phyloP scores from a whole-genome alignment of 345 rosid species.

The Eucalyptus sp. region DNA sequence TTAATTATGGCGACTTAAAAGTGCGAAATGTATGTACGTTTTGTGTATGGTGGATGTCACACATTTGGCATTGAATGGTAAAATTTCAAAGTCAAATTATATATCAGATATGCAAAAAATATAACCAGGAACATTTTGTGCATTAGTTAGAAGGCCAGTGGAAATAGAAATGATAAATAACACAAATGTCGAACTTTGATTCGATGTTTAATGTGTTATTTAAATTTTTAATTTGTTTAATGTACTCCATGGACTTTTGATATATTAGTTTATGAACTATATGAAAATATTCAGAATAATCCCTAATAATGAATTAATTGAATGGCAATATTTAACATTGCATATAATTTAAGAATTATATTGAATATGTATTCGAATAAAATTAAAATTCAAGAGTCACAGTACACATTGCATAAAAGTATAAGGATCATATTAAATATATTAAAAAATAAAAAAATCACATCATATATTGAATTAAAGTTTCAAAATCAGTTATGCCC shows the following conservation, averaged over 20 bases:
- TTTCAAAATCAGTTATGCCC: too few species aligned
- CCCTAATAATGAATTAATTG: too few species aligned
- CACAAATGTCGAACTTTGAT: accelerated
- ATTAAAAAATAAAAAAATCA: too few species aligned
- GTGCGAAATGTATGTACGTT: accelerated
- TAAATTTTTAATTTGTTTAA: neutral
- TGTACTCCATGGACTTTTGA: accelerated
- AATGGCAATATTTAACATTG: accelerated
- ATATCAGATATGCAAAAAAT: neutral
- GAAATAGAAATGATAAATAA: neutral
- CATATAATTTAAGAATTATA: neutral
- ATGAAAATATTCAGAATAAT: too few species aligned
- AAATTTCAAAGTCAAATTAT: neutral
- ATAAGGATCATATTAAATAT: too few species aligned
- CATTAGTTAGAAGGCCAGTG: neutral
- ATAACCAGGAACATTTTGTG: neutral
- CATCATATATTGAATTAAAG: accelerated
- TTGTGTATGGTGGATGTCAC: neutral
- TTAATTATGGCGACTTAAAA: neutral
- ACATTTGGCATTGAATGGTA: neutral
- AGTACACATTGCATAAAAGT: accelerated
- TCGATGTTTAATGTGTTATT: neutral
- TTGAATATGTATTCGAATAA: neutral
- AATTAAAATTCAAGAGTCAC: too few species aligned
- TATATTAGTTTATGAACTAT: accelerated